phyloP scores from a whole-genome alignment of 768 basidiomycete species.

The Boletus tomentosulus region DNA sequence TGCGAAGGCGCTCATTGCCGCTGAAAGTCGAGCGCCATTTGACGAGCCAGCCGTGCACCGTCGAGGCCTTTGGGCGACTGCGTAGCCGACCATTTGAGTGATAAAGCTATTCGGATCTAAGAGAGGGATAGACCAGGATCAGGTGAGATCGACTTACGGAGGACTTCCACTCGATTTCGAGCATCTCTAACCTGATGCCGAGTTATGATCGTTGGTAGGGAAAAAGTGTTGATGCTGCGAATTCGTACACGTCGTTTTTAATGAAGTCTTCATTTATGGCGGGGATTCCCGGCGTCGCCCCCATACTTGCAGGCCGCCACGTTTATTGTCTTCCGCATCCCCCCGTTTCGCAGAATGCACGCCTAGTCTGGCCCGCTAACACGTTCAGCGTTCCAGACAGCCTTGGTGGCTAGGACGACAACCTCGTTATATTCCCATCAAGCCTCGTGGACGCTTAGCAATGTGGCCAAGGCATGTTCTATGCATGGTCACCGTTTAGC shows the following conservation, averaged over 20 bases:
- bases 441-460: constrained; percentile 15
- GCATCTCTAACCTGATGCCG: constrained; percentile 11
- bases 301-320: background rate
- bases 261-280: background rate
- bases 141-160: constrained; percentile 21
- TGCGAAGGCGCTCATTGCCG: constrained; percentile 57
- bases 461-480: constrained; percentile 18
- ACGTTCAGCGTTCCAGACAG: constrained; percentile 9
- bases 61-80: constrained; percentile 49
- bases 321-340: constrained; percentile 8
- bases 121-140: background rate
- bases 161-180: constrained; percentile 34
- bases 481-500: constrained; percentile 13
- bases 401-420: background rate
- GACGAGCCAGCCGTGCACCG: constrained; percentile 75
- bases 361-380: background rate
- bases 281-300: constrained; percentile 11
- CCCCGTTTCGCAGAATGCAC: constrained; percentile 1
- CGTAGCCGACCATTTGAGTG: constrained; percentile 37
- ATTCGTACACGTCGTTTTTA: constrained; percentile 7
- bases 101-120: constrained; percentile 23
- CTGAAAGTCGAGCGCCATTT: constrained; percentile 71
- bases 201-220: constrained; percentile 7
- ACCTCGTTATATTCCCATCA: constrained; percentile 15
- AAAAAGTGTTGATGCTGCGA: constrained; percentile 6